A percentile compares a stretch with the other conserved stretches of the same genome.
phyloP scores from a whole-genome alignment of 768 basidiomycete species.

The Chalciporus sphaerocephalus region DNA sequence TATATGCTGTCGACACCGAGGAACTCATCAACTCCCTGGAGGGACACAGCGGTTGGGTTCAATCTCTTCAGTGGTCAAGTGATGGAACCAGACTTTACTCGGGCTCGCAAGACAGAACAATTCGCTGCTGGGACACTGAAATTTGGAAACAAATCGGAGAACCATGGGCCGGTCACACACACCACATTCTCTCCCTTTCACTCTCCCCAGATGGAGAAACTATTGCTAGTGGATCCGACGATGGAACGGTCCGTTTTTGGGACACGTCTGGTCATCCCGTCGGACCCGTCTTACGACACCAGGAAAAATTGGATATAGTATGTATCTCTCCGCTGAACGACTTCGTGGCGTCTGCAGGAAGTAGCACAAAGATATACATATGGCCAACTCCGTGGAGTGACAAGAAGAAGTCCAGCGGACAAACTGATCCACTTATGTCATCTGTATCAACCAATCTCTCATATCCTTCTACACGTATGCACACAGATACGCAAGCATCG shows the following conservation, averaged over 20 bases:
- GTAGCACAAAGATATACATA: background rate
- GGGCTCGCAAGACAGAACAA: background rate
- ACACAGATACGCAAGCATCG: no score
- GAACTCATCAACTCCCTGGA: background rate
- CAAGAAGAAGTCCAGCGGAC: background rate
- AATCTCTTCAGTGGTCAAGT: slow-evolving; percentile 1
- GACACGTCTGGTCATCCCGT: background rate
- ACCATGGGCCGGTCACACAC: background rate
- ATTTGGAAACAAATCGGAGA: background rate
- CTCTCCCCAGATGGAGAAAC: slow-evolving; percentile 4
- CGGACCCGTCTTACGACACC: background rate
- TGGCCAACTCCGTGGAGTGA: background rate
- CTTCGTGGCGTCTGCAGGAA: slow-evolving; percentile 1
- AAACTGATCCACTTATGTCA: no score
- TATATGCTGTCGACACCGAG: background rate
- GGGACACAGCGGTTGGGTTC: background rate
- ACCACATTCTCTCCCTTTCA: background rate
- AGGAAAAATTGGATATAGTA: rapidly evolving
- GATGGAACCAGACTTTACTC: slow-evolving; percentile 5
- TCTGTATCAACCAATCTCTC: no score
- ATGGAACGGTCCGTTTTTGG: slow-evolving; percentile 10
- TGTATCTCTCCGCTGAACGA: slow-evolving; percentile 2
- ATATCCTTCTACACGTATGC: no score
- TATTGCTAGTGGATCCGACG: slow-evolving; percentile 10
- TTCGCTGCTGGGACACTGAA: background rate